Base-by-base conservation (phyloP, 2,329 filamentous ascomycete genomes). In the Scortechinia acanthostroma region DNA sequence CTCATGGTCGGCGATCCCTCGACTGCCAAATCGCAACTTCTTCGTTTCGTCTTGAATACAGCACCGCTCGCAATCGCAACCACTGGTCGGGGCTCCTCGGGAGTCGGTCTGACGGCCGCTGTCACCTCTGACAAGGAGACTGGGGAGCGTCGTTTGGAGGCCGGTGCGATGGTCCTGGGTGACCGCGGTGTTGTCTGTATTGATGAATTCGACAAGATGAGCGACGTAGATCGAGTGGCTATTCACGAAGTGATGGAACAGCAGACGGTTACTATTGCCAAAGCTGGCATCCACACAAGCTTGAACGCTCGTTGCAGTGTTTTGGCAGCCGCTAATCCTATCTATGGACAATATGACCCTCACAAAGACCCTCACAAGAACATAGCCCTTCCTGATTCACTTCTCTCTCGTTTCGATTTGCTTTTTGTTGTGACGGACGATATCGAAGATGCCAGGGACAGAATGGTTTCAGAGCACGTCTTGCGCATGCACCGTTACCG, bases 201-300 rank as follows among this genome's bases (percentile, higher is more conserved):
- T 51, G 84, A 88, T 58, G 84, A 88, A 50, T 88, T 88, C 51
- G 84, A 88, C 63, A 88, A 88, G 62, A 88, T 88, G 84, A 86
- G 81, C 50, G 84, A 88, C 58, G 77, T 88, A 46, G 84, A 88
- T 60, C 77, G 84, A 55, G 84, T 88, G 1, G 84, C 84, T 23
- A 88, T 88, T 49, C 84, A 88, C 72, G 84, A 88, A 82, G 84
- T 88, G 44, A 88, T 88, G 84, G 84, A 88, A 67, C 84, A 88
- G 60, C 84, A 88, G 61, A 88, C 84, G 0, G 84, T 88, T 45
- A 88, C 84, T 3, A 88, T 88, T 52, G 84, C 84, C 23, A 88
- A 88, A 62, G 84, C 84, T 5, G 84, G 84, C 51, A 88, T 88
- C 43, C 84, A 88, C 59, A 88, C 84, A 1, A 85, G 81, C 14